phyloP scores from a whole-genome alignment of 495 filamentous ascomycete species.

The Massariosphaeria phaeospora region DNA sequence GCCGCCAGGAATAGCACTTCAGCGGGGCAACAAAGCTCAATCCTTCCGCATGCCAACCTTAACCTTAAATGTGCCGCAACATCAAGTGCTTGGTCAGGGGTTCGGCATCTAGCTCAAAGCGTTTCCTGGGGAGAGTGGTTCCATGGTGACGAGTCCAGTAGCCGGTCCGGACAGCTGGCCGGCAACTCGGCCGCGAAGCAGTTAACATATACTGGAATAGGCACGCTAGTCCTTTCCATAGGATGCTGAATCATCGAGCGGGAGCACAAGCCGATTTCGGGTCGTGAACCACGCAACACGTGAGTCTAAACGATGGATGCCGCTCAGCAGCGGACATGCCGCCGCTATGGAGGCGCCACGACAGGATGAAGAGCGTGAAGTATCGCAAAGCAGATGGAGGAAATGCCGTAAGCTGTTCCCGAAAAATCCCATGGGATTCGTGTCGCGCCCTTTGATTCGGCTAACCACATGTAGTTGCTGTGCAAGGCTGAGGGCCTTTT shows the following conservation, averaged over 20 bases:
- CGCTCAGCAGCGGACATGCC: background rate
- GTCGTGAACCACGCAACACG: constrained; percentile 1
- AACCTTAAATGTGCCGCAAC: constrained; percentile 22
- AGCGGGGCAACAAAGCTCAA: background rate
- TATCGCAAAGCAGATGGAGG: background rate
- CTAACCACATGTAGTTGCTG: background rate
- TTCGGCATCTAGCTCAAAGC: background rate
- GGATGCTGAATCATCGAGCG: constrained; percentile 12
- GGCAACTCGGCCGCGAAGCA: background rate
- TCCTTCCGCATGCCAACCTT: constrained; percentile 6
- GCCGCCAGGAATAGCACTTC: constrained; percentile 12
- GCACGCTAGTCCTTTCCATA: background rate
- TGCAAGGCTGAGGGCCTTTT: background rate
- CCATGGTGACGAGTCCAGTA: background rate
- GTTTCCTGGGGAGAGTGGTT: background rate
- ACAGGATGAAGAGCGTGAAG: background rate
- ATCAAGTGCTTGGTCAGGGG: constrained; percentile 13
- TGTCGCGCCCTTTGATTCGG: background rate
- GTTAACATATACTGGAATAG: constrained; percentile 14
- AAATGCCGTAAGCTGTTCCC: background rate
- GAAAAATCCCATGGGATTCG: too few species aligned
- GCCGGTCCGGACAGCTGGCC: background rate
- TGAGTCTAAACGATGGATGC: background rate
- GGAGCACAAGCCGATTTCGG: background rate
- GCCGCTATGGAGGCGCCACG: background rate